phyloP scores from a whole-genome alignment of 805 yeast species.

The Kodamaea laetipori region DNA sequence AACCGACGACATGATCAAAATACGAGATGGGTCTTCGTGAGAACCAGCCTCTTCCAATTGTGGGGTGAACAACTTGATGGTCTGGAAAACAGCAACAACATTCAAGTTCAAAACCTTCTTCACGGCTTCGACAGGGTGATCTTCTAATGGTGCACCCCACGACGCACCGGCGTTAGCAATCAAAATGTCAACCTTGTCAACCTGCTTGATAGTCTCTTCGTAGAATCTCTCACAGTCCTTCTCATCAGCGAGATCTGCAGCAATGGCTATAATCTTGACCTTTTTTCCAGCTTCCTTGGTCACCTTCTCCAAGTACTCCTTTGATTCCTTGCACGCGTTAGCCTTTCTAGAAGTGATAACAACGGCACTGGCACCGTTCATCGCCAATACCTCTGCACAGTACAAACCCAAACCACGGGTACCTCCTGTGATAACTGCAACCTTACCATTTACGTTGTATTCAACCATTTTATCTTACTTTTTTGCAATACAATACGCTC shows the following conservation, averaged over 20 bases:
- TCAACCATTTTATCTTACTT: constrained; percentile 38
- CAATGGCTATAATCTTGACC: constrained; percentile 43
- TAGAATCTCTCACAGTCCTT: constrained; percentile 49
- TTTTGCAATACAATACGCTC: neutral
- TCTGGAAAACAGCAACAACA: constrained; percentile 65
- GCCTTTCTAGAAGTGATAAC: constrained; percentile 66
- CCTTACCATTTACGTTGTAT: constrained; percentile 57
- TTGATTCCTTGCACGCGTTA: constrained; percentile 63
- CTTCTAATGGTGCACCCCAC: constrained; percentile 68
- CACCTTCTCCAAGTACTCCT: constrained; percentile 36
- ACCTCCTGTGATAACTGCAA: constrained; percentile 72
- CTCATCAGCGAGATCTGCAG: constrained; percentile 58
- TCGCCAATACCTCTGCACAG: constrained; percentile 64
- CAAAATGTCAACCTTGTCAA: constrained; percentile 57
- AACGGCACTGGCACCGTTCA: constrained; percentile 62
- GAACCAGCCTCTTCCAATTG: constrained; percentile 54
- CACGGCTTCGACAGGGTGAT: constrained; percentile 62
- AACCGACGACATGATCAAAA: constrained; percentile 66
- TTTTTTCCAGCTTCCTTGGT: constrained; percentile 37
- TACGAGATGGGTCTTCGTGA: constrained; percentile 60
- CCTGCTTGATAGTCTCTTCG: constrained; percentile 40
- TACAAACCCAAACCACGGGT: constrained; percentile 72
- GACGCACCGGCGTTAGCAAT: constrained; percentile 80
- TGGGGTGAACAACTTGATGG: constrained; percentile 65
- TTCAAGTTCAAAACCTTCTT: constrained; percentile 65